Evolutionary conservation across 805 yeast species (phyloP), one percentile per base, ranked within the genome.

Genomic region (Candida anglica): DNA sequence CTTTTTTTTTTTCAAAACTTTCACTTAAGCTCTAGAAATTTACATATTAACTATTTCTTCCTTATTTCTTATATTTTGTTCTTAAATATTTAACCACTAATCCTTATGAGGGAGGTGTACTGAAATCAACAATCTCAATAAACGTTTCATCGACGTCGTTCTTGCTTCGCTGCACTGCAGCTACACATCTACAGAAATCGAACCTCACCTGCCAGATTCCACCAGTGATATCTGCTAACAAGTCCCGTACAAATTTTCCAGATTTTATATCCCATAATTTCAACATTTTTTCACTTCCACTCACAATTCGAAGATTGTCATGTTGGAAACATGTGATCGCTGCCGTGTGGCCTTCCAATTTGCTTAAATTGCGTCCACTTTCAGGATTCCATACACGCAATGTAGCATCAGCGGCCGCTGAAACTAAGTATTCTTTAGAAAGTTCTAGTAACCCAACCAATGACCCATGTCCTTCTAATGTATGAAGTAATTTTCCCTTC

Each of bases 321-420:
- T 88, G 88, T 56, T 84, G 91, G 56, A 93, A 88, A 40, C 98
- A 91, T 0, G 98, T 88, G 30, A 93, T 89, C 0, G 98, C 95
- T 10, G 79, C 76, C 18, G 79, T 74, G 56, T 88, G 91, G 20
- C 96, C 95, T 45, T 84, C 81, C 38, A 88, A 73, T 31, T 83
- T 76, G 50, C 77, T 76, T 32, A 68, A 65, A 27, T 85, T 76
- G 15, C 72, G 71, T 19, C 86, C 88, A 6, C 80, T 74, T 18
- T 76, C 76, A 2, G 96, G 93, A 52, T 93, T 84, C 98, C 98
- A 93, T 2, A 91, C 81, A 33, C 97, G 72, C 27, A 93, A 69
- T 0, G 96, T 81, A 3, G 93, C 77, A 57, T 93, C 98, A 0
- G 98, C 98, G 2, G 97, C 98, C 0, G 96, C 98, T 28, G 95